Evolutionary conservation across 352 stramenopile species (phyloP).

Genomic region (Globisporangium cederbergense): DNA sequence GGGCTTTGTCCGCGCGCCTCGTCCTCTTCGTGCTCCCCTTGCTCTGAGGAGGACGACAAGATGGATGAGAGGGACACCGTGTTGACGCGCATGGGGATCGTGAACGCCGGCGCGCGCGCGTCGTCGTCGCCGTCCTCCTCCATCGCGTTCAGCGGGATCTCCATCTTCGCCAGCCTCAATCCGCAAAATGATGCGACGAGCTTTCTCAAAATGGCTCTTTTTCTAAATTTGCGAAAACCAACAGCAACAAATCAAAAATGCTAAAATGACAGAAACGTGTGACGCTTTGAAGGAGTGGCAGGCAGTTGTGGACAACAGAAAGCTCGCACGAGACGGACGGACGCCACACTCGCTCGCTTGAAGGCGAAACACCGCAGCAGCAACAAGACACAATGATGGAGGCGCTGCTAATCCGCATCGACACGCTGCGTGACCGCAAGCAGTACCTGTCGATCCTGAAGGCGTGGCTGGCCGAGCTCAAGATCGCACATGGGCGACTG

Average conservation of each 20-base stretch:
- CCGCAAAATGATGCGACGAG: background rate
- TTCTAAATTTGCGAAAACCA: too few relatives aligned
- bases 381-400: conserved; percentile 30
- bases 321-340: background rate
- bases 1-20: background rate
- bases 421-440: conserved; percentile 58
- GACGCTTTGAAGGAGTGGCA: conserved; percentile 17
- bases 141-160: conserved; percentile 50
- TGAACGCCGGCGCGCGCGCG: conserved; percentile 23
- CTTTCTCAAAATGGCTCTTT: too few relatives aligned
- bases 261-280: background rate
- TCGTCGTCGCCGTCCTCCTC: conserved; percentile 23
- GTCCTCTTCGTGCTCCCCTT: conserved; percentile 7
- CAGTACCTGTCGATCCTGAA: conserved; percentile 60
- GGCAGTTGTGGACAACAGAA: conserved; percentile 12
- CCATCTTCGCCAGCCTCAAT: conserved; percentile 22
- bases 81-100: conserved; percentile 23
- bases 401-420: conserved; percentile 62
- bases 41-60: conserved; percentile 39
- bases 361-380: background rate
- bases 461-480: conserved; percentile 51
- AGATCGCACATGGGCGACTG: conserved; percentile 46
- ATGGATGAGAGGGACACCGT: conserved; percentile 41
- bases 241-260: too few relatives aligned
- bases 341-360: background rate